Conservation (phyloP, 768 basidiomycete species). For the Gloeopeniophorella convolvens region DNA sequence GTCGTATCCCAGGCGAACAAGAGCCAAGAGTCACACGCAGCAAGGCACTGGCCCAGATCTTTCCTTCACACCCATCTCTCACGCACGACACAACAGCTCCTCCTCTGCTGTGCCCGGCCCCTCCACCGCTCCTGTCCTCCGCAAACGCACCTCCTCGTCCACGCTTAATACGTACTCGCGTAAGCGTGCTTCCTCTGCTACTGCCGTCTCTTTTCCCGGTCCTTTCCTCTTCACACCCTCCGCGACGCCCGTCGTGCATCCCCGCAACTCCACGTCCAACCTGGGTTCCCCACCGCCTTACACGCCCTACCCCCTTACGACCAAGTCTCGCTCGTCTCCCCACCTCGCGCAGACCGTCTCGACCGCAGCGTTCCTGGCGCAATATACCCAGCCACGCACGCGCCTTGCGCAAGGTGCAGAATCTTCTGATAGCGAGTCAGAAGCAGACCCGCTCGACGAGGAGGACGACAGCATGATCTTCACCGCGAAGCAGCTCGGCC, state of each 20-base stretch:
- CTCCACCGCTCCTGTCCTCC: not conserved
- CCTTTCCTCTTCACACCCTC: conserved; percentile 13
- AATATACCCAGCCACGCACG: conserved; percentile 10
- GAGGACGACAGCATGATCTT: conserved; percentile 14
- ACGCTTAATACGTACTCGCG: not conserved
- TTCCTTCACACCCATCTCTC: not conserved
- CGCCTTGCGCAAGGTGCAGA: conserved; percentile 3
- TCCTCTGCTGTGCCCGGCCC: not conserved
- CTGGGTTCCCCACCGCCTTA: conserved; percentile 15
- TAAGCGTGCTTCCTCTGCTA: conserved; percentile 12
- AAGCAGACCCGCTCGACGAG: conserved; percentile 8
- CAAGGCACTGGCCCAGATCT: not conserved
- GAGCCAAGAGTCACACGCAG: not conserved
- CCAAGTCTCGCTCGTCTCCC: conserved; percentile 19
- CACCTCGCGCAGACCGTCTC: conserved; percentile 13
- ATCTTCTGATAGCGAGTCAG: conserved; percentile 13
- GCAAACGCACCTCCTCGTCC: conserved; percentile 1
- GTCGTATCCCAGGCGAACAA: conserved; percentile 12
- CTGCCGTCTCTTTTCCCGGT: conserved; percentile 3
- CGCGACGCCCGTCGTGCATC: conserved; percentile 8
- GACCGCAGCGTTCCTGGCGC: conserved; percentile 12
- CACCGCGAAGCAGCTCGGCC: conserved; percentile 10
- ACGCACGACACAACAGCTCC: not conserved
- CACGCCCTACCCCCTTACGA: conserved; percentile 4
- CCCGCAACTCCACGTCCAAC: not conserved